phyloP scores from a whole-genome alignment of 2,329 filamentous ascomycete genomes.

The Colletotrichum abscissum region DNA sequence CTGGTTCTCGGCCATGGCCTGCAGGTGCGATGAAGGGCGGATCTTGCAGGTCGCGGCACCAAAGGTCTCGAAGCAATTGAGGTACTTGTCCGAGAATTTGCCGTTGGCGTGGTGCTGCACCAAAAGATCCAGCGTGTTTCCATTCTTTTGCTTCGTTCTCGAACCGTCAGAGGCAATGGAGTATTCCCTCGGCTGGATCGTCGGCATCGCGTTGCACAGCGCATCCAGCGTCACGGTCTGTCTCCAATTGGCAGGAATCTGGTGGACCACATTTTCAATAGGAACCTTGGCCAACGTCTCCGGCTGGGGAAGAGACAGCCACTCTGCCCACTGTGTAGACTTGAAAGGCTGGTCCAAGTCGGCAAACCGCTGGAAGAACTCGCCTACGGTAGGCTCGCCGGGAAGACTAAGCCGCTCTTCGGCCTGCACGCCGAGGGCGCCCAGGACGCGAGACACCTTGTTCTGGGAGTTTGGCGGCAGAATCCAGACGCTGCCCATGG shows the following conservation, averaged over 20 bases:
- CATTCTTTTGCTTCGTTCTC: background rate
- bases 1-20: constrained; percentile 12
- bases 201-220: constrained; percentile 25
- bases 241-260: constrained; percentile 24
- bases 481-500: constrained; percentile 32
- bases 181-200: constrained; percentile 27
- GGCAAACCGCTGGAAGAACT: constrained; percentile 17
- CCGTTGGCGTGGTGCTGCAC: constrained; percentile 25
- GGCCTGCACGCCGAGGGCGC: background rate
- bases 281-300: constrained; percentile 18
- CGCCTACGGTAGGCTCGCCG: constrained; percentile 11
- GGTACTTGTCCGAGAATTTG: constrained; percentile 26
- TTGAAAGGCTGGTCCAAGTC: constrained; percentile 30
- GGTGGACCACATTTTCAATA: constrained; percentile 23
- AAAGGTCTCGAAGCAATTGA: constrained; percentile 18
- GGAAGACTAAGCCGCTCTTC: constrained; percentile 14
- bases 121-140: constrained; percentile 23
- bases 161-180: constrained; percentile 28
- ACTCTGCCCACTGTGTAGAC: constrained; percentile 2
- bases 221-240: constrained; percentile 1
- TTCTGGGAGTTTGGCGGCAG: constrained; percentile 28
- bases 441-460: constrained; percentile 28
- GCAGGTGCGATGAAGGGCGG: constrained; percentile 16
- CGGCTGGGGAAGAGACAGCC: background rate
- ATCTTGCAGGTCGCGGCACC: constrained; percentile 32